Evolutionary conservation across 305 asterid genomes (phyloP), one percentile per base, ranked within the genome.

Genomic region (Solanum hybrid): DNA sequence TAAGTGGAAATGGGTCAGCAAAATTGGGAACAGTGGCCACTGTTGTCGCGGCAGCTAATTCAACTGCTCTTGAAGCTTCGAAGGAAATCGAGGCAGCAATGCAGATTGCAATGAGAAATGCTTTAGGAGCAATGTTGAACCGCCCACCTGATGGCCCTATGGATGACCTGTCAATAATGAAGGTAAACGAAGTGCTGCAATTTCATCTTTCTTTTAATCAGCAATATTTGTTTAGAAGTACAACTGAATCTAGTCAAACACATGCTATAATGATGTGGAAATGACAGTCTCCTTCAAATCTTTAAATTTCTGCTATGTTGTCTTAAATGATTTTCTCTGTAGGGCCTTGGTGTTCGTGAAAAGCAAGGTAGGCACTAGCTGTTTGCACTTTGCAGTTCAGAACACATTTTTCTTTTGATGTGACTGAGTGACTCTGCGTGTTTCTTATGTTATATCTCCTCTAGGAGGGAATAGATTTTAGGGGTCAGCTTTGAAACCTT

Each of bases 41-140:
- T 90, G 99, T 98, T 80, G 99, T 98, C 89, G 98, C 99, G 91
- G 99, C 98, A 92, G 99, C 99, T 89, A 98, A 98, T 94, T 95
- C 99, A 77, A 95, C 99, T 37, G 99, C 99, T 33, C 89, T 93
- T 84, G 98, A 98, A 94, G 98, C 99, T 92, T 96, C 99, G 90
- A 98, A 95, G 93, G 99, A 97, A 93, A 94, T 98, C 84, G 99
- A 97, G 92, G 97, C 97, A 81, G 99, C 99, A 73, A 94, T 97
- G 99, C 98, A 98, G 92, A 95, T 98, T 89, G 84, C 99, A 83
- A 96, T 94, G 99, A 94, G 95, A 92, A 94, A 96, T 92, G 99
- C 99, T 89, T 91, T 98, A 92, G 99, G 98, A 92, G 94, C 95
- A 88, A 95, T 98, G 98, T 90, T 96, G 93, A 94, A 93, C 93